Evolutionary conservation across 441 rosid species (phyloP).

Genomic region (Mallotus repandus): DNA sequence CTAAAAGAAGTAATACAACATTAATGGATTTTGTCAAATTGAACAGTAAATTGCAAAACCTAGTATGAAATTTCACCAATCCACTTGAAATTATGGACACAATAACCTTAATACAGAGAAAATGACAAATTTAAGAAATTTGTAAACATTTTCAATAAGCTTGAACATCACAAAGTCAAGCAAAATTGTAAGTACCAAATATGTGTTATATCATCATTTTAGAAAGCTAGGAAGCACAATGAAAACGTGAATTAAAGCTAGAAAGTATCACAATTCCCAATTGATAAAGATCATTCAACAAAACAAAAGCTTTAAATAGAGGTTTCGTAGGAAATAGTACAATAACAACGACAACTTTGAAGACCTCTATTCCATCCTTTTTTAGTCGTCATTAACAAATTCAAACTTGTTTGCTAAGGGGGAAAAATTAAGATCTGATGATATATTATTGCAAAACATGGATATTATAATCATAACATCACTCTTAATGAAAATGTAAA

Average conservation of each 20-base stretch:
- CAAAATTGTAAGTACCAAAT: background rate
- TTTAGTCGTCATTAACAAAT: no score
- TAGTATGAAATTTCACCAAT: conserved; percentile 41
- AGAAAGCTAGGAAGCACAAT: background rate
- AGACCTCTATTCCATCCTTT: no score
- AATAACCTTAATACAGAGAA: conserved; percentile 5
- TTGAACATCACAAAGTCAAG: background rate
- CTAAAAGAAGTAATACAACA: conserved; percentile 32
- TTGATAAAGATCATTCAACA: no score
- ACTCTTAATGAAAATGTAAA: no score
- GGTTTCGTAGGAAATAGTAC: no score
- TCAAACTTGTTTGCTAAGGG: no score
- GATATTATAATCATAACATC: no score
- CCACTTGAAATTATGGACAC: conserved; percentile 43
- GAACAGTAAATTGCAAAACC: background rate
- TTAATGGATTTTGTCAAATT: background rate
- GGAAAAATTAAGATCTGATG: no score
- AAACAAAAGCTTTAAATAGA: no score
- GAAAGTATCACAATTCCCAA: no score
- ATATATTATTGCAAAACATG: no score
- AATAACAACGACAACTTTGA: no score
- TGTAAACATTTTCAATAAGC: background rate
- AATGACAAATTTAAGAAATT: background rate
- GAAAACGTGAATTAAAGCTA: background rate
- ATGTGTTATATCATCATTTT: background rate